Conservation (phyloP, 768 basidiomycete genomes). For the Lactarius vividus region DNA sequence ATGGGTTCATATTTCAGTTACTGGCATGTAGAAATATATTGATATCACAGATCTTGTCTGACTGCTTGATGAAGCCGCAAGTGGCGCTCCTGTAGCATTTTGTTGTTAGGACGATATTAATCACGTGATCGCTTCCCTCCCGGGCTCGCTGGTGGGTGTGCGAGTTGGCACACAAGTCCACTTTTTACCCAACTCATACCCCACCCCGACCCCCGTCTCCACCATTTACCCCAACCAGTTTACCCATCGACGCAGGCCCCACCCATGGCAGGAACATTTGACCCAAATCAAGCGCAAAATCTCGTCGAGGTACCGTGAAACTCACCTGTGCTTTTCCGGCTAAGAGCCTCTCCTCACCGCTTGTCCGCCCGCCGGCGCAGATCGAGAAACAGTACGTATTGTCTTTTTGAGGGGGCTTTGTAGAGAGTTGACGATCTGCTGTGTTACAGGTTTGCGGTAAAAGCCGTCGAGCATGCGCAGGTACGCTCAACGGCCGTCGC, state of each 20-base stretch:
- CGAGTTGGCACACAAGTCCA: not conserved
- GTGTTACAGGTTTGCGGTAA: constrained; percentile 84
- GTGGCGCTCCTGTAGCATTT: too few species aligned
- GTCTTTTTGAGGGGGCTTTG: not conserved
- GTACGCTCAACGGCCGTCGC: constrained; percentile 41
- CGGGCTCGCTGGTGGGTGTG: too few species aligned
- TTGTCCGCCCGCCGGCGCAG: constrained; percentile 39
- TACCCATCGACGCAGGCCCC: too few species aligned
- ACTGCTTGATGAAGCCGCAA: too few species aligned
- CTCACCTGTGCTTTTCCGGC: not conserved
- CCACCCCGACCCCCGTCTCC: too few species aligned
- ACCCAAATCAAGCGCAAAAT: constrained; percentile 91
- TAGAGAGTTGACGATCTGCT: constrained; percentile 17
- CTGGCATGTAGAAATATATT: too few species aligned
- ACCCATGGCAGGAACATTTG: constrained; percentile 48
- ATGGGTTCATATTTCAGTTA: too few species aligned
- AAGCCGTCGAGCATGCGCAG: constrained; percentile 95
- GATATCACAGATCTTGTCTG: too few species aligned
- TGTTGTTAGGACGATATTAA: not conserved
- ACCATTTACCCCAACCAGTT: too few species aligned
- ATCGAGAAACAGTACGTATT: constrained; percentile 90
- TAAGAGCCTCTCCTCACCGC: constrained; percentile 26
- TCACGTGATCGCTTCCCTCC: not conserved
- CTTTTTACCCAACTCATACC: not conserved
- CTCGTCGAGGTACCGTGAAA: constrained; percentile 61